These are phyloP conservation scores for Avena insularis DNA, from an alignment of 176 grass and related monocot species.

Conservation along the genomic window DNA sequence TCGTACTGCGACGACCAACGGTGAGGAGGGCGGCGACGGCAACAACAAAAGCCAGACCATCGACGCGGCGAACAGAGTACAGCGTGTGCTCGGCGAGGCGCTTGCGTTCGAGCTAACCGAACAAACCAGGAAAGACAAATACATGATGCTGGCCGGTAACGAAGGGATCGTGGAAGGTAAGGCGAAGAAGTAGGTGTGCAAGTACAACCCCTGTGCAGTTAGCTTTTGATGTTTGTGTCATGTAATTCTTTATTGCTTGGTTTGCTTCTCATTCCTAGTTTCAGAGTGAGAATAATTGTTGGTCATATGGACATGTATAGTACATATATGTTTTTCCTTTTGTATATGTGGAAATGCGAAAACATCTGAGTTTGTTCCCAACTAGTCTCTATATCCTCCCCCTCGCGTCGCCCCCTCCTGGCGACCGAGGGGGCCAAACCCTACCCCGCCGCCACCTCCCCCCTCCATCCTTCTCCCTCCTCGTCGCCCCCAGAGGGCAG, in stretches of 20 bases:
- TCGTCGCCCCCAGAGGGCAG: too few species aligned
- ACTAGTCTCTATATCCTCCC: too few species aligned
- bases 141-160: constrained; percentile 62
- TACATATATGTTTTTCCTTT: neutral
- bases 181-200: constrained; percentile 1
- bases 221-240: neutral
- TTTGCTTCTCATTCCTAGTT: neutral
- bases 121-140: constrained; percentile 65
- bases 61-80: constrained; percentile 56
- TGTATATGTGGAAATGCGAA: neutral
- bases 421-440: too few species aligned
- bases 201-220: neutral
- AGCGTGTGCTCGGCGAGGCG: constrained; percentile 54
- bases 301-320: neutral
- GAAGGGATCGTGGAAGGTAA: constrained; percentile 50
- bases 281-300: neutral
- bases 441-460: too few species aligned
- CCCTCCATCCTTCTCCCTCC: too few species aligned
- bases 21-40: neutral
- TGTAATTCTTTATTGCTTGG: constrained; percentile 41
- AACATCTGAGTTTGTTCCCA: too few species aligned
- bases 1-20: neutral
- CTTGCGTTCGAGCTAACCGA: constrained; percentile 48
- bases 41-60: constrained; percentile 46
- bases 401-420: too few species aligned